A percentile compares a stretch with the other conserved stretches of the same genome.
Conservation (phyloP, 192 early-diverging fungal genomes). For the Paraglomus brasilianum region DNA sequence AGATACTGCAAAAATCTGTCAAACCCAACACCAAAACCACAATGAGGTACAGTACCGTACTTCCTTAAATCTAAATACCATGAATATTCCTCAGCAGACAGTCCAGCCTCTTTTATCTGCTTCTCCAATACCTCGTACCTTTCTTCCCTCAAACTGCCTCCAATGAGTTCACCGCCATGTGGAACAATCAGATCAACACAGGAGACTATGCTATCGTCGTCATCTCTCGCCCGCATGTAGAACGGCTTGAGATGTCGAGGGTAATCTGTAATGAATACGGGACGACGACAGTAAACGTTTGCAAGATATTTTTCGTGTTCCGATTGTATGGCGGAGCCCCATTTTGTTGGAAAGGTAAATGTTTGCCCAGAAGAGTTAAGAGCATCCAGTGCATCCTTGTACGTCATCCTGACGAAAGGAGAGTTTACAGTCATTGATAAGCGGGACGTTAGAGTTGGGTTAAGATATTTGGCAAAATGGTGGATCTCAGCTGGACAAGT, state of each 20-base stretch:
- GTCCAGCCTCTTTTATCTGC: conserved; percentile 52
- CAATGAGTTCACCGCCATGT: conserved; percentile 79
- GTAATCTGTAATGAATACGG: conserved; percentile 92
- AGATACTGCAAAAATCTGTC: conserved; percentile 77
- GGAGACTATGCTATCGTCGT: conserved; percentile 64
- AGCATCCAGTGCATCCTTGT: conserved; percentile 75
- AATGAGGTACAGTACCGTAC: conserved; percentile 82
- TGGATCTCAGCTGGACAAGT: conserved; percentile 54
- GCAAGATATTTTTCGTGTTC: conserved; percentile 88
- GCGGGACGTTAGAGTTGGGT: conserved; percentile 44
- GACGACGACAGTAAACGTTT: conserved; percentile 57
- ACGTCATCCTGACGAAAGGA: conserved; percentile 71
- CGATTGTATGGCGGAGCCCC: conserved; percentile 73
- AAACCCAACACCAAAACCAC: conserved; percentile 90
- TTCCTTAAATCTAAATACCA: conserved; percentile 86
- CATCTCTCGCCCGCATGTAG: conserved; percentile 74
- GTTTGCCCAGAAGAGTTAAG: conserved; percentile 52
- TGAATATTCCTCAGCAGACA: conserved; percentile 66
- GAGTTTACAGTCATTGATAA: conserved; percentile 42
- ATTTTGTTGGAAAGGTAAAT: conserved; percentile 66
- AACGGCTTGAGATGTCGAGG: conserved; percentile 80
- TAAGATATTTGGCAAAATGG: conserved; percentile 60
- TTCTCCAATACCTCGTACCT: conserved; percentile 50
- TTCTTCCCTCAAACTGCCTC: conserved; percentile 83
- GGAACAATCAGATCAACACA: conserved; percentile 85